Conservation (phyloP, 2,329 filamentous ascomycete genomes). For the Bipolaris bicolor region DNA sequence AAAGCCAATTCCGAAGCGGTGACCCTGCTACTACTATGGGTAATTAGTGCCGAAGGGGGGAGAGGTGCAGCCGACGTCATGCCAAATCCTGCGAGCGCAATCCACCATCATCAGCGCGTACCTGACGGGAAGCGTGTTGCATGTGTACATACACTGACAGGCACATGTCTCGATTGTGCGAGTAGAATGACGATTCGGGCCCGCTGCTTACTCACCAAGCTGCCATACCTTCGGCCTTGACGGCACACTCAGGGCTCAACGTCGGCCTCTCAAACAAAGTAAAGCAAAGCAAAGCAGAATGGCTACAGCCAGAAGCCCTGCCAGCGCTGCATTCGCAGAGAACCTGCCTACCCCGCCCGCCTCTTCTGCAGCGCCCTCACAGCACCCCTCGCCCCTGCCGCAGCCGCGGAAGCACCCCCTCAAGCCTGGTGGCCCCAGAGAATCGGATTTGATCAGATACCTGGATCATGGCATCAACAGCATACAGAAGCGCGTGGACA, state of each 20-base stretch:
- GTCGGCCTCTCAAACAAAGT: too few species aligned
- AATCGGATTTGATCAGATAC: constrained; percentile 63
- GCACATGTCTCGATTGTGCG: not conserved
- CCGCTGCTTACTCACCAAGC: constrained; percentile 23
- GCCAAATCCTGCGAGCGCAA: not conserved
- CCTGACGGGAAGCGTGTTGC: not conserved
- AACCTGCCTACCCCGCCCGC: constrained; percentile 55
- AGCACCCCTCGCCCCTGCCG: constrained; percentile 55
- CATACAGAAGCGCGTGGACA: constrained; percentile 39
- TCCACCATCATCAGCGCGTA: not conserved
- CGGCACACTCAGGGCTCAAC: not conserved
- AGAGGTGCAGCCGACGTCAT: constrained; percentile 9
- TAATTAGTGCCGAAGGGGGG: not conserved
- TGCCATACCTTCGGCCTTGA: constrained; percentile 20
- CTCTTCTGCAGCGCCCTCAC: constrained; percentile 53
- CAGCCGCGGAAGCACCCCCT: constrained; percentile 60
- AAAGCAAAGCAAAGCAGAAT: not conserved
- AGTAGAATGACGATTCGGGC: constrained; percentile 25
- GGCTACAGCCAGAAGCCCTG: constrained; percentile 15
- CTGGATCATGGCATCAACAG: constrained; percentile 58
- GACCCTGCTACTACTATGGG: too few species aligned
- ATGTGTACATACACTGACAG: not conserved
- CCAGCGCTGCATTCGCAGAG: constrained; percentile 1
- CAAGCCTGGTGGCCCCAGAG: constrained; percentile 62
- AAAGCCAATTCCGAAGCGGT: not conserved